Conservation (phyloP, 768 basidiomycete genomes). For the Pleurotus djamor region DNA sequence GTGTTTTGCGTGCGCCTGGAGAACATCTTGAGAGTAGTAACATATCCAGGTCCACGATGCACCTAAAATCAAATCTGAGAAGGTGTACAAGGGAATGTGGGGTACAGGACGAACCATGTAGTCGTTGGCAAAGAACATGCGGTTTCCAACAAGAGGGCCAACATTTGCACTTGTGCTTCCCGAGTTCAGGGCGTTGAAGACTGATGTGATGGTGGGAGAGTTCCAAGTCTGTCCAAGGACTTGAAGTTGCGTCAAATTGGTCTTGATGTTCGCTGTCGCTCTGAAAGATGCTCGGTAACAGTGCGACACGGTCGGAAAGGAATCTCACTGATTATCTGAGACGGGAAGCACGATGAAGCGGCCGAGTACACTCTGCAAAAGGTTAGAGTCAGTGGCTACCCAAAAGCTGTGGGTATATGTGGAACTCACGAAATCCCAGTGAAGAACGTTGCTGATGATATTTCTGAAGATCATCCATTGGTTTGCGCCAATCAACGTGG, state of each 20-base stretch:
- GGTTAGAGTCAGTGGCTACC: too few relatives aligned
- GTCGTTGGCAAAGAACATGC: constrained; percentile 44
- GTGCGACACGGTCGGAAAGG: background rate
- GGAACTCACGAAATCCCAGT: constrained; percentile 52
- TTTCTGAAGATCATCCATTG: constrained; percentile 53
- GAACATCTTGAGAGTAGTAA: constrained; percentile 42
- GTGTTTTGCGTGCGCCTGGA: constrained; percentile 43
- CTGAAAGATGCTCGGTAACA: constrained; percentile 15
- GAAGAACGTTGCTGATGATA: constrained; percentile 32
- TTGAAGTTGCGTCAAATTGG: constrained; percentile 37
- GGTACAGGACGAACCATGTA: constrained; percentile 40
- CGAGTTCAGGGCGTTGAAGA: constrained; percentile 20
- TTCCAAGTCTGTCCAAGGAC: constrained; percentile 37
- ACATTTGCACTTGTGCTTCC: constrained; percentile 31
- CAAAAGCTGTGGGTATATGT: too few relatives aligned
- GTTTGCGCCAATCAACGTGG: constrained; percentile 39
- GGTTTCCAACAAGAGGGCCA: constrained; percentile 36
- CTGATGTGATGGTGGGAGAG: constrained; percentile 23
- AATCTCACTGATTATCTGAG: constrained; percentile 13
- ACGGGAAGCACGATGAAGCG: constrained; percentile 36
- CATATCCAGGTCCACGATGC: constrained; percentile 40
- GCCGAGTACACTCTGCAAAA: constrained; percentile 9
- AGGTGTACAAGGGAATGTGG: background rate
- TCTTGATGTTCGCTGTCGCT: constrained; percentile 34
- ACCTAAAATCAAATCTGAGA: constrained; percentile 24